Evolutionary conservation across 2,329 filamentous ascomycete genomes (phyloP), one percentile per base, ranked within the genome.

Genomic region (Aspergillus floridensis): DNA sequence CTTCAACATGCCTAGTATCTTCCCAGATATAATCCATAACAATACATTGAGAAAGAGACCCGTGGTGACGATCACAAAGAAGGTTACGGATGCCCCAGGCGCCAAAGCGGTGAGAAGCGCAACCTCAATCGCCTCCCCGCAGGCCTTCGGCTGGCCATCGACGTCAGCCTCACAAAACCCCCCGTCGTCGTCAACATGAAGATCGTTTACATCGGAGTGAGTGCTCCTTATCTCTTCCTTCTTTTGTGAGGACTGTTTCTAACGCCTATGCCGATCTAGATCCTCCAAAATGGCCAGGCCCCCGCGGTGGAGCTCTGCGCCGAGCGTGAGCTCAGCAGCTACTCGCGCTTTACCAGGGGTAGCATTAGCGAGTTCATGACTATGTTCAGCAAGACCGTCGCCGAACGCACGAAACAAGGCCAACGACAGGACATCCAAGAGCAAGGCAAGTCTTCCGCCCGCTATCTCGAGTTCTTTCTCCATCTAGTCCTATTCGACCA

Each of bases 151-250:
- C 22, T 44, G 38, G 41, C 56, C 53, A 56, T 58, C 62, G 59
- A 62, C 62, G 62, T 63, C 62, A 63, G 59, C 53, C 54, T 52
- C 49, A 22, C 54, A 19, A 16, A 32, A 24, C 50, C 56, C 50
- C 52, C 51, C 11, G 47, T 58, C 58, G 64, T 66, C 71, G 74
- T 74, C 78, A 87, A 70, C 74, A 93, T 93, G 91, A 93, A 93
- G 86, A 81, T 95, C 76, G 84, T 90, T 77, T 95, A 95, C 79
- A 91, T 96, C 74, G 91, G 91, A 70, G 91, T 95, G 87, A 65
- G 87, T 73, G 19, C 49, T 55, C 54, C 60, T 70, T 2, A 11
- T 54, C 49, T 14, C 58, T 19, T 14, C 19, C 8, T 14, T 48
- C 11, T 31, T 5, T 10, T 14, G n/a, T 2, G 2, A 49, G 14